phyloP scores from a whole-genome alignment of 2,329 filamentous ascomycete genomes.

The Clonostachys chloroleuca region DNA sequence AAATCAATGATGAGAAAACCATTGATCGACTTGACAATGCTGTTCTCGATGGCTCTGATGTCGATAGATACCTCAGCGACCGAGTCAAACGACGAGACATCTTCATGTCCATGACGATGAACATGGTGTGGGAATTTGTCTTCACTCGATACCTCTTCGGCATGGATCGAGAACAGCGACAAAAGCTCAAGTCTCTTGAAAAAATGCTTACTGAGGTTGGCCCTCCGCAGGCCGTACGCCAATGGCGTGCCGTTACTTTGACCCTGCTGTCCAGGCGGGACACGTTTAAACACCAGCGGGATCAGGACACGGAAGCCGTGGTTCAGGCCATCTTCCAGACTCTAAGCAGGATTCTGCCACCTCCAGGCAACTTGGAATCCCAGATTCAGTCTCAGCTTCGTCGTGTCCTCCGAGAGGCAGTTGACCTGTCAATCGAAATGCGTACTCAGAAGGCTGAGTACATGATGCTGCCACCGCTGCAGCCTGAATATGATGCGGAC shows the following conservation, averaged over 20 bases:
- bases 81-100: constrained; percentile 86
- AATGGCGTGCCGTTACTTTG: constrained; percentile 94
- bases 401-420: constrained; percentile 83
- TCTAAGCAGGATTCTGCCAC: constrained; percentile 78
- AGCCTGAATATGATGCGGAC: constrained; percentile 91
- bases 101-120: constrained; percentile 99
- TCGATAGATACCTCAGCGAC: constrained; percentile 82
- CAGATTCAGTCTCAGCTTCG: constrained; percentile 82
- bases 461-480: constrained; percentile 94
- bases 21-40: constrained; percentile 93
- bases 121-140: constrained; percentile 98
- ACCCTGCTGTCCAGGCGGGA: constrained; percentile 80
- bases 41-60: constrained; percentile 89
- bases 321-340: constrained; percentile 80
- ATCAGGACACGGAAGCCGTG: constrained; percentile 92
- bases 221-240: constrained; percentile 81
- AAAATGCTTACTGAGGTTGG: constrained; percentile 88
- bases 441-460: constrained; percentile 94
- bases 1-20: constrained; percentile 88
- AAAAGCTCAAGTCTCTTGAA: constrained; percentile 94
- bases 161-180: constrained; percentile 95
- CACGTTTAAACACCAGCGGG: constrained; percentile 76
- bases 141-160: constrained; percentile 98
- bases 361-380: constrained; percentile 72
- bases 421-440: constrained; percentile 93